Evolutionary conservation across 768 basidiomycete genomes (phyloP), one percentile per base, ranked within the genome.

Genomic region (Rhodocollybia butyracea): DNA sequence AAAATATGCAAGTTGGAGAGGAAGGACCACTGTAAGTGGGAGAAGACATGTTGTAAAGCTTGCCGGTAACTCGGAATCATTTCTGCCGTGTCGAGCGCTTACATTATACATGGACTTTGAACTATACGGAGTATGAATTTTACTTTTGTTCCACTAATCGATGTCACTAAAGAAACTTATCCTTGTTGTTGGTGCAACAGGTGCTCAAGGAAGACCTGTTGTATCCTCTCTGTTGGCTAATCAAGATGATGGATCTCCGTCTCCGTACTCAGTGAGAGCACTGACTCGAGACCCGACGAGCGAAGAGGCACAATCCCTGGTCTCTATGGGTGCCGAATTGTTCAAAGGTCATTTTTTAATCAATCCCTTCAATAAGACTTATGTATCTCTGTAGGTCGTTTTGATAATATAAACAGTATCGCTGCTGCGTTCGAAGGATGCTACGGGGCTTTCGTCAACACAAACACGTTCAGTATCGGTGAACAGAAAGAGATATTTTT

Each of bases 111-210:
- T n/a, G n/a, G n/a, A n/a, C n/a, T n/a, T n/a, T n/a, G n/a, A n/a
- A n/a, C n/a, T n/a, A n/a, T n/a, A n/a, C n/a, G n/a, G n/a, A n/a
- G n/a, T n/a, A n/a, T n/a, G n/a, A n/a, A n/a, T n/a, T n/a, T n/a
- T n/a, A n/a, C n/a, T n/a, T n/a, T n/a, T n/a, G n/a, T n/a, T n/a
- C n/a, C n/a, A n/a, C n/a, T n/a, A n/a, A n/a, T n/a, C n/a, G n/a
- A 76, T 55, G 59, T 65, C 39, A 62, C 73, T 29, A 56, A 69
- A 70, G 76, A 76, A 76, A 62, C 61, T 74, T 54, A 75, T 78
- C 55, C 68, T 76, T 40, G 74, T 78, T 38, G 71, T 78, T 31
- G 76, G 77, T 39, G 77, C 73, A 12, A 77, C 77, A 26, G 77
- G 76, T 52, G 75, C 75, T 2, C 77, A 78, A 54, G 77, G 77